Evolutionary conservation across 768 basidiomycete species (phyloP).

Genomic region (Leccinum longicurvipes): DNA sequence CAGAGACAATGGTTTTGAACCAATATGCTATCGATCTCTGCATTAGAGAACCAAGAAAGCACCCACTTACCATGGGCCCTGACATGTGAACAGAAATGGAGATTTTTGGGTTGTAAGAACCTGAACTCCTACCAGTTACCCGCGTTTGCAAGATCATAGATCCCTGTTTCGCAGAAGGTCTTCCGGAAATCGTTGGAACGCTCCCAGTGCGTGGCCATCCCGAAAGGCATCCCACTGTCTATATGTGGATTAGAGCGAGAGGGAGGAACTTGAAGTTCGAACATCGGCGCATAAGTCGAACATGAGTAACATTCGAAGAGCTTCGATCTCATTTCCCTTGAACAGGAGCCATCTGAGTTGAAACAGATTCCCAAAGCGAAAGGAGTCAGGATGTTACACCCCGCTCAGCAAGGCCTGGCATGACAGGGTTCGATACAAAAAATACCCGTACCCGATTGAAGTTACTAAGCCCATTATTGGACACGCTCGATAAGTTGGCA

Average conservation of each 20-base stretch:
- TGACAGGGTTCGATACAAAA: not conserved
- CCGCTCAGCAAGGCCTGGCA: not conserved
- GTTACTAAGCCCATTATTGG: not conserved
- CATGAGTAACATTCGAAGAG: not conserved
- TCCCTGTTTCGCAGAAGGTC: not conserved
- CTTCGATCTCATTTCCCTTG: not conserved
- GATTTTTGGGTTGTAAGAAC: conserved; percentile 7
- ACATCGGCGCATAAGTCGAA: not conserved
- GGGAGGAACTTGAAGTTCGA: not conserved
- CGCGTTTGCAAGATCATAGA: not conserved
- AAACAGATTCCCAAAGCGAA: not conserved
- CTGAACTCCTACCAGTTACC: not conserved
- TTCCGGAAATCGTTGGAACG: conserved; percentile 4
- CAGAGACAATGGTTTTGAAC: not conserved
- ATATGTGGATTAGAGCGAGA: conserved; percentile 11
- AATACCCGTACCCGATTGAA: not conserved
- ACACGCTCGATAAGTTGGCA: not conserved
- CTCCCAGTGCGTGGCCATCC: not conserved
- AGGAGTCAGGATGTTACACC: not conserved
- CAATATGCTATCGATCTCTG: conserved; percentile 11
- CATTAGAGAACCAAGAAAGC: conserved; percentile 3
- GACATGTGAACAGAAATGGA: conserved; percentile 1
- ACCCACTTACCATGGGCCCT: conserved; percentile 4
- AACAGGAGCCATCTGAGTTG: not conserved
- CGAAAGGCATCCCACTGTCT: not conserved